These are phyloP conservation scores for Macrotyloma uniflorum DNA, from an alignment of 306 rosid genomes.

Conservation along the genomic window DNA sequence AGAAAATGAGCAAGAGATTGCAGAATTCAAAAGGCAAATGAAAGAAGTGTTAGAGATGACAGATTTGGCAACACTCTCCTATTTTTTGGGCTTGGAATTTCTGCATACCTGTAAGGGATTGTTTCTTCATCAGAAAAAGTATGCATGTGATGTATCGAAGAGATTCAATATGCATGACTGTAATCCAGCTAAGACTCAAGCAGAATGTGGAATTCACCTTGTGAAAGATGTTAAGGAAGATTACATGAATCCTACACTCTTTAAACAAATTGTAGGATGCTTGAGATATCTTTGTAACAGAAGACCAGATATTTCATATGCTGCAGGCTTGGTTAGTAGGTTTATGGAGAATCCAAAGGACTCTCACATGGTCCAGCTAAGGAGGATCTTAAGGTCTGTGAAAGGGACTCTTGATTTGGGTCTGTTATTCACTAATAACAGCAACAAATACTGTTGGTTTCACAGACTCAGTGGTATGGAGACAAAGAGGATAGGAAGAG, in stretches of 20 bases:
- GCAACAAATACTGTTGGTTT: background rate
- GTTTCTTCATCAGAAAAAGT: background rate
- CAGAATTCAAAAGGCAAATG: background rate
- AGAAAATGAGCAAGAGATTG: background rate
- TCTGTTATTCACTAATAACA: background rate
- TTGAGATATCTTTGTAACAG: no score
- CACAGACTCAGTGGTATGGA: background rate
- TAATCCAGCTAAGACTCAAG: background rate
- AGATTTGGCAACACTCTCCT: background rate
- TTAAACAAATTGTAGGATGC: no score
- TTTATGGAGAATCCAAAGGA: background rate
- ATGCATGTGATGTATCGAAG: background rate
- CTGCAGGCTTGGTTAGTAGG: background rate
- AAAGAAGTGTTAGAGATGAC: background rate
- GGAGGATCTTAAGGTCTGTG: background rate
- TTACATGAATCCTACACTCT: no score
- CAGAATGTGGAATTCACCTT: background rate
- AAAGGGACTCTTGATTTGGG: background rate
- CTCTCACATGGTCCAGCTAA: background rate
- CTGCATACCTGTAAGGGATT: background rate
- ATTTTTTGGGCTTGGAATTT: background rate
- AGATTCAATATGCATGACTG: background rate
- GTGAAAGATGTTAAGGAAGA: no score
- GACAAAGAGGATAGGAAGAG: background rate
- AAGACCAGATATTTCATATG: background rate